Evolutionary conservation across 1,139 yeast genomes (phyloP).

Genomic region (Saccharomyces hybrid): DNA sequence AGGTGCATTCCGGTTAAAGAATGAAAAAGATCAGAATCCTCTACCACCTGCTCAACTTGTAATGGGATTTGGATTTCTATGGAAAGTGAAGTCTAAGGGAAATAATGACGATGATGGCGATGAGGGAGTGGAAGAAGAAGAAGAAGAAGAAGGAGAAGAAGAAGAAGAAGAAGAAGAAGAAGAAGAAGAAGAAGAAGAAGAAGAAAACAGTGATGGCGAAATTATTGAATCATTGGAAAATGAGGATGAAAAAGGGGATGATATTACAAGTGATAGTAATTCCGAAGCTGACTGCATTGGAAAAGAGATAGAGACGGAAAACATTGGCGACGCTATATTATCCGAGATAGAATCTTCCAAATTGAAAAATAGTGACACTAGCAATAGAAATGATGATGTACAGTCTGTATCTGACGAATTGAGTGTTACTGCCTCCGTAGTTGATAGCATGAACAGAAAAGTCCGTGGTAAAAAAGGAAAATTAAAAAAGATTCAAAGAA

Average conservation of each 20-base stretch:
- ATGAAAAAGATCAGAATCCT: conserved; percentile 46
- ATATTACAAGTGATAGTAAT: not conserved
- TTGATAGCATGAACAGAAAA: conserved; percentile 29
- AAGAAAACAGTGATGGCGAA: conserved; percentile 5
- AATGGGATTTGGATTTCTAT: conserved; percentile 82
- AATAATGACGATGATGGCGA: conserved; percentile 15
- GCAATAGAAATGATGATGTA: no score
- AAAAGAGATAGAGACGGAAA: not conserved
- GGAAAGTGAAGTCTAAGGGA: conserved; percentile 43
- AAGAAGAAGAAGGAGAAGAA: conserved; percentile 9
- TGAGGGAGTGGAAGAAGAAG: conserved; percentile 11
- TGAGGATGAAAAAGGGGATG: conserved; percentile 4
- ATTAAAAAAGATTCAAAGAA: conserved; percentile 70
- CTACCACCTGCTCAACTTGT: conserved; percentile 79
- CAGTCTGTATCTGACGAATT: no score
- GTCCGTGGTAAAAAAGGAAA: conserved; percentile 83
- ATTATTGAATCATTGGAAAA: not conserved
- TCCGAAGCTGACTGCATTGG: not conserved
- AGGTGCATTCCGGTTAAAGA: conserved; percentile 54
- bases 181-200: conserved; percentile 10
- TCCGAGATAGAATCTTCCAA: not conserved
- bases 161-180: conserved; percentile 12
- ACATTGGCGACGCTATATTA: not conserved
- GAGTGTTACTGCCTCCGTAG: not conserved
- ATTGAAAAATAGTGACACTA: no score